Percentiles rank a stretch among this genome's conserved stretches.
phyloP scores from a whole-genome alignment of 169 alveolate species.

The Amoebophrya sp. region DNA sequence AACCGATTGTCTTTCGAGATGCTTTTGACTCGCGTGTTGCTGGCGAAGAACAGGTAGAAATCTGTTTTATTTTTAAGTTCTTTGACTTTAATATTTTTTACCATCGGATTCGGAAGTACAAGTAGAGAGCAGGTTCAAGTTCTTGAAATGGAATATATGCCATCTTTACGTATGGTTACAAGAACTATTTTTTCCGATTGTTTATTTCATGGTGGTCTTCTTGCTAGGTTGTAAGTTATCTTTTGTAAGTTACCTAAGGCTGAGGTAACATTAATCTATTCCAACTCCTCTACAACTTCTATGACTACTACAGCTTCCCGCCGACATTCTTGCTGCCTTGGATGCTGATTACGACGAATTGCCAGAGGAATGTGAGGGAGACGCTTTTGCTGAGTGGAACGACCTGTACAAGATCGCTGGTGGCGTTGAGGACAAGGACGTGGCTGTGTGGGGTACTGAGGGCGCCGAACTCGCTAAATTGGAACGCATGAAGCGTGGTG shows the following conservation, averaged over 20 bases:
- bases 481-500: background rate
- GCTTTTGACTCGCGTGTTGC: background rate
- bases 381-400: background rate
- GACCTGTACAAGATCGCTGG: background rate
- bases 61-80: background rate
- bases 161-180: no score
- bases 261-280: no score
- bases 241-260: no score
- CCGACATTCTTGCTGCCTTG: background rate
- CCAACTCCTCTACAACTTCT: no score
- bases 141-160: no score
- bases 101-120: no score
- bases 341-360: background rate
- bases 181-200: no score
- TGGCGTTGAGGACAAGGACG: background rate
- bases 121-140: no score
- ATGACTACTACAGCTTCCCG: slow-evolving; percentile 8
- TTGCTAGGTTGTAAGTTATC: no score
- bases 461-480: background rate
- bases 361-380: background rate
- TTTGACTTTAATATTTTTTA: background rate
- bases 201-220: no score
- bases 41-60: background rate
- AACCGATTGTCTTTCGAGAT: background rate
- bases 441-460: background rate